A percentile compares a stretch with the other conserved stretches of the same genome.
phyloP scores from a whole-genome alignment of 2,329 filamentous ascomycete genomes.

The Sordariomycetes sp. region DNA sequence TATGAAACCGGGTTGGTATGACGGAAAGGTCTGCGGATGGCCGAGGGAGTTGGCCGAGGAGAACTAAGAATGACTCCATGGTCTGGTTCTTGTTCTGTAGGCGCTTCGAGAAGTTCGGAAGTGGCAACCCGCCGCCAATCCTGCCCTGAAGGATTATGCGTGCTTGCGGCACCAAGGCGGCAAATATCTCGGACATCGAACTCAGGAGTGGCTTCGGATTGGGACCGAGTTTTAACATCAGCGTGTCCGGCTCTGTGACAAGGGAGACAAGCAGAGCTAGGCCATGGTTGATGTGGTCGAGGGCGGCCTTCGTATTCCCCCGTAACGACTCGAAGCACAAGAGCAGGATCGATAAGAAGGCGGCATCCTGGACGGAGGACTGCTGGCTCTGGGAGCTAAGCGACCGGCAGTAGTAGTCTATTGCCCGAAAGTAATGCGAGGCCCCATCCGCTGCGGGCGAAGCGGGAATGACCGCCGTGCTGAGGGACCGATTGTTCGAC shows the following conservation, averaged over 20 bases:
- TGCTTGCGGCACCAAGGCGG: conserved; percentile 11
- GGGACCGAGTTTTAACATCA: conserved; percentile 10
- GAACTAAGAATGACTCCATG: conserved; percentile 14
- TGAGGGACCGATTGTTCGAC: conserved; percentile 7
- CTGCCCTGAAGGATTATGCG: conserved; percentile 13
- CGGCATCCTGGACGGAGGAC: conserved; percentile 15
- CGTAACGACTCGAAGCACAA: conserved; percentile 20
- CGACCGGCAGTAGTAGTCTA: conserved; percentile 22
- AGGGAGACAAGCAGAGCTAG: conserved; percentile 20
- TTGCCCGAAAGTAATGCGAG: conserved; percentile 17
- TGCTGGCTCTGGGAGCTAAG: conserved; percentile 17
- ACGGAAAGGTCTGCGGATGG: conserved; percentile 4
- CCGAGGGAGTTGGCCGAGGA: conserved; percentile 12
- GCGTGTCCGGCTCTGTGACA: conserved; percentile 8
- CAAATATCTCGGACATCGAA: conserved; percentile 13
- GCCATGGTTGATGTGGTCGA: conserved; percentile 24
- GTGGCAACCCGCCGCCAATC: conserved; percentile 10
- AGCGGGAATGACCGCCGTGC: conserved; percentile 2
- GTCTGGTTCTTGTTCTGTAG: conserved; percentile 12
- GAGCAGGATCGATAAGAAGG: conserved; percentile 19
- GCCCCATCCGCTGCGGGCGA: conserved; percentile 9
- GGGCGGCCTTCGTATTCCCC: conserved; percentile 17
- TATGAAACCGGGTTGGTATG: conserved; percentile 11
- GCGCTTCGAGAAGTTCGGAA: conserved; percentile 13
- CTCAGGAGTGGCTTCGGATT: conserved; percentile 14